Percentiles rank a stretch among this genome's conserved stretches.
Evolutionary conservation across 2,329 filamentous ascomycete species (phyloP).

Genomic region (Xylaria sp.): DNA sequence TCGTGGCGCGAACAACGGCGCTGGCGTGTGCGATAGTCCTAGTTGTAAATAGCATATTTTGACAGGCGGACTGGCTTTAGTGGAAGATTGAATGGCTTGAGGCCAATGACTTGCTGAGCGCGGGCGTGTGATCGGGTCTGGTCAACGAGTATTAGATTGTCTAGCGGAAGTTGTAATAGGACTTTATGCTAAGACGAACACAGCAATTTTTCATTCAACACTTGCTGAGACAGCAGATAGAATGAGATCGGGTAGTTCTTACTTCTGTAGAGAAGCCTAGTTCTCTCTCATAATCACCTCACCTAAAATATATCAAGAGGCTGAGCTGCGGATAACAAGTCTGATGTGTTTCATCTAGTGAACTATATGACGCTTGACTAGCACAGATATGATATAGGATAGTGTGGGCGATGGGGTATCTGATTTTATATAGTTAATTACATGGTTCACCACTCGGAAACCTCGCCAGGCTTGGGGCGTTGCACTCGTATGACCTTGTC

Average conservation of each 20-base stretch:
- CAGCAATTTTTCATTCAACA: not conserved
- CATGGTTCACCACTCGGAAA: slow-evolving; percentile 55
- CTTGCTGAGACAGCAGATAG: not conserved
- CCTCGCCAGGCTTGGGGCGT: slow-evolving; percentile 60
- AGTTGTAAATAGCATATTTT: not conserved
- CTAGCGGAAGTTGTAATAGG: not conserved
- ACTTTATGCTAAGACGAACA: not conserved
- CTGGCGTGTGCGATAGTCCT: not conserved
- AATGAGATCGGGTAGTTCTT: not conserved
- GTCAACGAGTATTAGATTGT: not conserved
- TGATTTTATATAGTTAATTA: slow-evolving; percentile 14
- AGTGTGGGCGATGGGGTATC: slow-evolving; percentile 20
- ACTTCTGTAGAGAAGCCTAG: not conserved
- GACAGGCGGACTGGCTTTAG: not conserved
- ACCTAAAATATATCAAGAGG: not conserved
- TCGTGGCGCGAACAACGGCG: not conserved
- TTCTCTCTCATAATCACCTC: not conserved
- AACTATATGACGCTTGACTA: slow-evolving; percentile 4
- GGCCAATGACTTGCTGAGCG: not conserved
- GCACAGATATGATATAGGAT: slow-evolving; percentile 26
- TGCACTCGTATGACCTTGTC: slow-evolving; percentile 75
- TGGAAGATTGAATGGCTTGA: not conserved
- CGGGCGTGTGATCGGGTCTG: not conserved
- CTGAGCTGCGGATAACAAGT: not conserved
- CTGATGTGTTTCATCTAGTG: not conserved